Conservation (phyloP, 2,329 filamentous ascomycete genomes). For the Diaporthe longicolla region DNA sequence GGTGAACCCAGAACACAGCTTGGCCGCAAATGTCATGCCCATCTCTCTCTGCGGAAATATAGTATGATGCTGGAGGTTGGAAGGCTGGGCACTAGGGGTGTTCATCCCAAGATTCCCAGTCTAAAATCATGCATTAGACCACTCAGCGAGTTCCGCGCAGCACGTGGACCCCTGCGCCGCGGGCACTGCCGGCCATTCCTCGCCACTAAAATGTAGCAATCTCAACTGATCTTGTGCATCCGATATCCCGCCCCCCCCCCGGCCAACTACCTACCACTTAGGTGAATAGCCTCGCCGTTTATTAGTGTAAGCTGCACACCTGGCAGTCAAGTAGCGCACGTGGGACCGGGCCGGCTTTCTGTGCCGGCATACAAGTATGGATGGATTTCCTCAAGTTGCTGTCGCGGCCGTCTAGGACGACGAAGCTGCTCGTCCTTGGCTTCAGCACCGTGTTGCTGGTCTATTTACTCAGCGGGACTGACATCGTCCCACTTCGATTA, state of each 20-base stretch:
- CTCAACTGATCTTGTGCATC: constrained; percentile 10
- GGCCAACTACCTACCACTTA: not conserved
- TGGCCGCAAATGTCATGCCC: not conserved
- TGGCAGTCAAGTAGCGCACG: constrained; percentile 35
- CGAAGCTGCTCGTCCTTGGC: constrained; percentile 31
- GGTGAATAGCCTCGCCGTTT: constrained; percentile 18
- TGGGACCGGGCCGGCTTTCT: constrained; percentile 32
- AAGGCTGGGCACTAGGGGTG: constrained; percentile 20
- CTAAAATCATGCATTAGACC: constrained; percentile 17
- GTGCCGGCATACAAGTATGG: constrained; percentile 36
- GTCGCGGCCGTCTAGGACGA: constrained; percentile 33
- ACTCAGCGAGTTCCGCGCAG: constrained; percentile 22
- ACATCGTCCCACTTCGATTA: constrained; percentile 1
- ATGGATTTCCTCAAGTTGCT: constrained; percentile 38
- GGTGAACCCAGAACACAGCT: not conserved
- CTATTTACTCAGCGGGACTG: constrained; percentile 10
- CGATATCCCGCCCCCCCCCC: not conserved
- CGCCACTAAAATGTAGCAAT: constrained; percentile 3
- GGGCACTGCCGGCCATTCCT: constrained; percentile 13
- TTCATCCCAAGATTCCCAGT: constrained; percentile 31
- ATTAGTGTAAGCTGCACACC: not conserved
- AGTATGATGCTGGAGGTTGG: not conserved
- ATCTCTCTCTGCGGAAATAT: not conserved
- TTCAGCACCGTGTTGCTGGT: constrained; percentile 31
- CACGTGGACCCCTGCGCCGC: constrained; percentile 36